A percentile compares a stretch with the other conserved stretches of the same genome.
Conservation (phyloP, 83 land plant genomes). For the Picea abies region DNA sequence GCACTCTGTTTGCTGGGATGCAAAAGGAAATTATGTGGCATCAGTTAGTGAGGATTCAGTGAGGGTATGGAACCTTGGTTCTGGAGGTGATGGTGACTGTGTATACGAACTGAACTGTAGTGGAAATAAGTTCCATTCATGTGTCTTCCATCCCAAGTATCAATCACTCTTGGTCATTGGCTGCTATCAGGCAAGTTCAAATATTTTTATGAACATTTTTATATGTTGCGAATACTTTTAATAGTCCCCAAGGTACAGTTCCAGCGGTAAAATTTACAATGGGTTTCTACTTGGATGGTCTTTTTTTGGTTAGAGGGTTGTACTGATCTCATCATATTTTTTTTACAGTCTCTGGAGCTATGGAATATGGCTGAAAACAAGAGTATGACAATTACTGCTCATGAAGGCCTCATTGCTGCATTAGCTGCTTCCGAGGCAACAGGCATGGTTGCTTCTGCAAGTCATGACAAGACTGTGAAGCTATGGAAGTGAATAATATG, state of each 20-base stretch:
- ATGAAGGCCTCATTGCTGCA: conserved; percentile 80
- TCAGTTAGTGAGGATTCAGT: conserved; percentile 87
- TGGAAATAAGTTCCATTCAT: conserved; percentile 69
- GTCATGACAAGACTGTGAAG: conserved; percentile 86
- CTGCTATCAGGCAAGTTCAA: conserved; percentile 55
- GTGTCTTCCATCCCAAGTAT: conserved; percentile 75
- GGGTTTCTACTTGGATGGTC: too few species aligned
- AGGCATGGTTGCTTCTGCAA: conserved; percentile 89
- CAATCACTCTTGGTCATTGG: conserved; percentile 64
- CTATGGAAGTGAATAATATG: conserved; percentile 60
- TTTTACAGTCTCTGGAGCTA: conserved; percentile 79
- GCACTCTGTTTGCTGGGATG: conserved; percentile 78
- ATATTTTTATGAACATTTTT: background rate
- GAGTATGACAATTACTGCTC: conserved; percentile 78
- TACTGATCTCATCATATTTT: background rate
- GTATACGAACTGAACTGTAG: conserved; percentile 64
- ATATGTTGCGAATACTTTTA: too few species aligned
- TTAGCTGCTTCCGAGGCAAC: conserved; percentile 73
- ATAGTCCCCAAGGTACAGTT: too few species aligned
- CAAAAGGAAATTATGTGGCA: conserved; percentile 69
- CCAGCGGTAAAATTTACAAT: too few species aligned
- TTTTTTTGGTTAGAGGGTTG: background rate
- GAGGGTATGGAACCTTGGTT: conserved; percentile 59
- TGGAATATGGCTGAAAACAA: conserved; percentile 87
- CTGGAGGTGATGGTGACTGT: conserved; percentile 59